Conservation (phyloP, 257 asterid species). For the Scutellaria barbata region DNA sequence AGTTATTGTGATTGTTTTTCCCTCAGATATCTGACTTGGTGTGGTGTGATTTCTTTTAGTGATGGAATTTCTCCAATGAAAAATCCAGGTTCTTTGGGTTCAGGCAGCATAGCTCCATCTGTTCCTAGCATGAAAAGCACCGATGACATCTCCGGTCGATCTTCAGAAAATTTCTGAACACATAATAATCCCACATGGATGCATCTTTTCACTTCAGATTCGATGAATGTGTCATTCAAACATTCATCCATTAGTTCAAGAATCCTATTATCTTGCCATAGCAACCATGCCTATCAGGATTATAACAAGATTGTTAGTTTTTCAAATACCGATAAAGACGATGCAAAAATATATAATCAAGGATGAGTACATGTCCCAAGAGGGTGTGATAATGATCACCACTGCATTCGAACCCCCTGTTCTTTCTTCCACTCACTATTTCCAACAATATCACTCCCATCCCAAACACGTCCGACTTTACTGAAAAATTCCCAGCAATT, state of each 20-base stretch:
- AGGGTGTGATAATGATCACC: slow-evolving; percentile 41
- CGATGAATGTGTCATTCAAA: slow-evolving; percentile 28
- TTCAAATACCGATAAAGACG: neutral
- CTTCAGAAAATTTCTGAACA: neutral
- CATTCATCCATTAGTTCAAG: slow-evolving; percentile 45
- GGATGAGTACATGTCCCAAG: slow-evolving; percentile 45
- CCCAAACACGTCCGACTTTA: slow-evolving; percentile 51
- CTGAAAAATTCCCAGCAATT: slow-evolving; percentile 51
- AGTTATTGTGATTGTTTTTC: slow-evolving; percentile 24
- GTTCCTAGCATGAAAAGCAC: neutral
- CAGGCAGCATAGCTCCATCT: slow-evolving; percentile 34
- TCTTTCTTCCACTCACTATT: slow-evolving; percentile 53
- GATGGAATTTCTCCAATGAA: slow-evolving; percentile 34
- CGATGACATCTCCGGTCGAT: too few species aligned
- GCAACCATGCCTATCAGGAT: slow-evolving; percentile 44
- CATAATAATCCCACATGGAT: slow-evolving; percentile 49
- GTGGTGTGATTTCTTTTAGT: neutral
- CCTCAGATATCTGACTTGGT: slow-evolving; percentile 1
- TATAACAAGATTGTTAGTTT: neutral
- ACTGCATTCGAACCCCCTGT: slow-evolving; percentile 36
- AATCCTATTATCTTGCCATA: slow-evolving; percentile 41
- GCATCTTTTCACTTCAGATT: slow-evolving; percentile 50
- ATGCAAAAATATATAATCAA: too few species aligned
- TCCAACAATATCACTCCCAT: slow-evolving; percentile 54
- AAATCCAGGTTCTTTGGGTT: slow-evolving; percentile 53